Conservation (phyloP, 306 rosid species). For the Dryas alaskensis region DNA sequence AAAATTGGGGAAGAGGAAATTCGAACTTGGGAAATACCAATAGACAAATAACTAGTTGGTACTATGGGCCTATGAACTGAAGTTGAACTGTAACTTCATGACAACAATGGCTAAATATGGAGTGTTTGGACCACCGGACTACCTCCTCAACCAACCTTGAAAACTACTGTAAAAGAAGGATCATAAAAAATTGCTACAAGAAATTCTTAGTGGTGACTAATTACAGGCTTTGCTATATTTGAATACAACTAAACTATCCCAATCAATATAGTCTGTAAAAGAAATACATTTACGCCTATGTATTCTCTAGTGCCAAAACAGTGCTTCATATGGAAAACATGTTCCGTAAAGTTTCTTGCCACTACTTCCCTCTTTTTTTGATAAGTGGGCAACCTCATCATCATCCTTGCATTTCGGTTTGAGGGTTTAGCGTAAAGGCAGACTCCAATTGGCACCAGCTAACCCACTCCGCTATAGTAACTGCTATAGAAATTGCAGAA, state of each 20-base stretch:
- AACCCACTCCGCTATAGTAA: slow-evolving; percentile 20
- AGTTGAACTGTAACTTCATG: neutral
- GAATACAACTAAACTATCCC: slow-evolving; percentile 1
- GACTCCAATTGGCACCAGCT: slow-evolving; percentile 16
- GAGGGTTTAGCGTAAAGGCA: slow-evolving; percentile 12
- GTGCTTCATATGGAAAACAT: slow-evolving; percentile 28
- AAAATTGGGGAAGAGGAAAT: too few relatives aligned
- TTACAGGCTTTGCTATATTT: neutral
- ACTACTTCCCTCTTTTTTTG: slow-evolving; percentile 22
- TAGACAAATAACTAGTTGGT: too few relatives aligned
- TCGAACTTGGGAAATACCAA: too few relatives aligned
- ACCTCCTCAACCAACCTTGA: neutral
- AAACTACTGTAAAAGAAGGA: neutral
- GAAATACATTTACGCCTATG: neutral
- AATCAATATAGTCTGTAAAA: neutral
- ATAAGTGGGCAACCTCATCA: slow-evolving; percentile 18
- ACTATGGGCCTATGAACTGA: neutral
- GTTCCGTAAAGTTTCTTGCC: slow-evolving; percentile 41
- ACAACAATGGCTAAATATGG: too few relatives aligned
- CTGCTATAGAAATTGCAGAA: slow-evolving; percentile 8
- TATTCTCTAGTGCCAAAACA: slow-evolving; percentile 21
- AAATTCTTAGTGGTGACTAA: neutral
- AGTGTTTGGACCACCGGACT: too few relatives aligned
- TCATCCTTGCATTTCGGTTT: slow-evolving; percentile 7
- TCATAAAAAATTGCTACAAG: neutral